A percentile compares a stretch with the other conserved stretches of the same genome.
Evolutionary conservation across 139 green algal species (phyloP).

Genomic region (Trebouxia sp.): DNA sequence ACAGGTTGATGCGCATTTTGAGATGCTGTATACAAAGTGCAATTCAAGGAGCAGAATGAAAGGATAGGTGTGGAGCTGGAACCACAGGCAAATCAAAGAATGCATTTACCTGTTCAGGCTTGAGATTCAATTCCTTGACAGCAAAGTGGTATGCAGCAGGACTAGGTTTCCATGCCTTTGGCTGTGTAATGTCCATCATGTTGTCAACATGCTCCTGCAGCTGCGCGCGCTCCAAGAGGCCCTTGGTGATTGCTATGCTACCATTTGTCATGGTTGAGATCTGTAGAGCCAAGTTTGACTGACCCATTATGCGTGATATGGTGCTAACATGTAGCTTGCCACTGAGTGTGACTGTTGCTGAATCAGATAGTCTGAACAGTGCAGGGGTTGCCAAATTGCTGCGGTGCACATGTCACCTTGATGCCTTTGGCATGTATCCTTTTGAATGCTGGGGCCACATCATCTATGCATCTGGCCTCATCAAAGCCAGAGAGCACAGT

Average conservation of each 20-base stretch:
- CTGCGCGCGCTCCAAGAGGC: conserved; percentile 1
- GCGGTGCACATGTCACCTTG: conserved; percentile 6
- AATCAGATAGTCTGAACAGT: too few species aligned
- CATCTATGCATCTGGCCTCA: background rate
- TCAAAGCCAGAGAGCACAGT: conserved; percentile 15
- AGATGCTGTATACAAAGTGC: background rate
- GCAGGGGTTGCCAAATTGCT: background rate
- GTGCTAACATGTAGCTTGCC: background rate
- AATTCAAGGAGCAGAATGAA: background rate
- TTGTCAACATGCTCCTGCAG: background rate
- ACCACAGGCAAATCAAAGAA: background rate
- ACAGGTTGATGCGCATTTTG: background rate
- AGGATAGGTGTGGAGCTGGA: background rate
- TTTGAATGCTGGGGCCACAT: conserved; percentile 29
- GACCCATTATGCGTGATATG: background rate
- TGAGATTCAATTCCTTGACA: background rate
- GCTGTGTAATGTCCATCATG: conserved; percentile 28
- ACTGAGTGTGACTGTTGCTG: background rate
- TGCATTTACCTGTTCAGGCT: conserved; percentile 20
- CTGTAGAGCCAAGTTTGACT: background rate
- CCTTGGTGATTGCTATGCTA: conserved; percentile 22
- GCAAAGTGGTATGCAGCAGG: conserved; percentile 14
- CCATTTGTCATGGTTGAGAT: conserved; percentile 35
- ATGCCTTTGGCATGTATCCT: conserved; percentile 21
- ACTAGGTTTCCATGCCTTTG: conserved; percentile 23